A percentile compares a stretch with the other conserved stretches of the same genome.
phyloP scores from a whole-genome alignment of 2,329 filamentous ascomycete species.

The Neurospora sp. region DNA sequence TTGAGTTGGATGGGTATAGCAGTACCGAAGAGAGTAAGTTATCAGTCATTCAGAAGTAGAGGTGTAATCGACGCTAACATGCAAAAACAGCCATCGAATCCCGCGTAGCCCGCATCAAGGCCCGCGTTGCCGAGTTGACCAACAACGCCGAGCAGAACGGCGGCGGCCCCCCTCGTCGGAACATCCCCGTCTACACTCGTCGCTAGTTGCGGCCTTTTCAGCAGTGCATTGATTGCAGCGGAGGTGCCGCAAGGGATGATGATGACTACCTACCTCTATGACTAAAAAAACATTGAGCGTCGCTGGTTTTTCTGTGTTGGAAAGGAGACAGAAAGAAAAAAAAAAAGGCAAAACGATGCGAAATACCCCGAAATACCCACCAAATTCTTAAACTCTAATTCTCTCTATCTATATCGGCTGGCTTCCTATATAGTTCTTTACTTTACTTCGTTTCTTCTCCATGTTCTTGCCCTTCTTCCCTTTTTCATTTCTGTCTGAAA shows the following conservation, averaged over 20 bases:
- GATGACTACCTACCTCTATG: neutral
- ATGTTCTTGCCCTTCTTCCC: neutral
- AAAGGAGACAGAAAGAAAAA: neutral
- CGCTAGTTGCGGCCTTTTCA: neutral
- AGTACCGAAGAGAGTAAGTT: constrained; percentile 87
- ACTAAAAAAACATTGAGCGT: too few species aligned
- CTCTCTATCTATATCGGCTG: neutral
- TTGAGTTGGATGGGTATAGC: constrained; percentile 62
- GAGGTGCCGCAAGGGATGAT: neutral
- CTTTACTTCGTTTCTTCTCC: neutral
- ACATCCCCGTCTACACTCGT: neutral
- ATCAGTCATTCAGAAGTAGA: neutral
- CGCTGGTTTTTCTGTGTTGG: neutral
- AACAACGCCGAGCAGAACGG: constrained; percentile 57
- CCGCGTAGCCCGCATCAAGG: constrained; percentile 94
- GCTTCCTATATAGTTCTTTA: neutral
- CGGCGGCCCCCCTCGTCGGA: neutral
- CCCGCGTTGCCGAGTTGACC: constrained; percentile 87
- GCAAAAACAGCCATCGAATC: constrained; percentile 75
- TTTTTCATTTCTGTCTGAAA: neutral
- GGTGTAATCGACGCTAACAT: neutral
- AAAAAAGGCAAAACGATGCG: neutral
- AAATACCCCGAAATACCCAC: neutral
- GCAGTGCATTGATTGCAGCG: neutral
- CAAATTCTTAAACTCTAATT: neutral